A percentile compares a stretch with the other conserved stretches of the same genome.
Evolutionary conservation across 495 filamentous ascomycete species (phyloP).

Genomic region (Annulohypoxylon stygium): DNA sequence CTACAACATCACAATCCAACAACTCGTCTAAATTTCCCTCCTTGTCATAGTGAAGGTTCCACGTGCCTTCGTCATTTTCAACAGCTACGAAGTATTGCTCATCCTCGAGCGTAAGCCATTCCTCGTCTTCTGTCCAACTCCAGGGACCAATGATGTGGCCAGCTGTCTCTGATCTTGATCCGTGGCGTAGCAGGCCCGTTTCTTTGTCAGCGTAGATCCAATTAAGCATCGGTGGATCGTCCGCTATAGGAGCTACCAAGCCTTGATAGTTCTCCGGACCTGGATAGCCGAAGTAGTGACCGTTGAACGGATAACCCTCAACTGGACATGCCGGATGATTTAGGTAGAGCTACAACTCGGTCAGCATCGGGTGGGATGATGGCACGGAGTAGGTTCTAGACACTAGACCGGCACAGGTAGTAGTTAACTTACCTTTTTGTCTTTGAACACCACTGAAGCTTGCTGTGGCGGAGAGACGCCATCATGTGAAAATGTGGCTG

Average conservation of each 20-base stretch:
- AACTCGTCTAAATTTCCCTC: constrained; percentile 51
- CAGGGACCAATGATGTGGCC: constrained; percentile 68
- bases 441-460: constrained; percentile 58
- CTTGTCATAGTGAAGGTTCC: constrained; percentile 61
- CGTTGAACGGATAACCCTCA: constrained; percentile 67
- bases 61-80: constrained; percentile 58
- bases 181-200: constrained; percentile 67
- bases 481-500: constrained; percentile 60
- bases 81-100: constrained; percentile 58
- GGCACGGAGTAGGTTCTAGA: not conserved
- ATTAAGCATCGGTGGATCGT: constrained; percentile 72
- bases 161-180: constrained; percentile 61
- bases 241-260: constrained; percentile 68
- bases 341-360: constrained; percentile 56
- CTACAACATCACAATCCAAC: constrained; percentile 50
- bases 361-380: not conserved
- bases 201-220: constrained; percentile 74
- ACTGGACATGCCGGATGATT: constrained; percentile 60
- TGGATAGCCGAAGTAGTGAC: constrained; percentile 72
- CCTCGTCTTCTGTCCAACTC: constrained; percentile 68
- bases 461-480: constrained; percentile 52
- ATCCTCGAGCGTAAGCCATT: constrained; percentile 65
- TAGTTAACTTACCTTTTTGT: constrained; percentile 57
- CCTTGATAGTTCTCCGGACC: constrained; percentile 67
- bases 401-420: not conserved